Conservation (phyloP, 2,329 filamentous ascomycete species). For the Tolypocladium capitatum region DNA sequence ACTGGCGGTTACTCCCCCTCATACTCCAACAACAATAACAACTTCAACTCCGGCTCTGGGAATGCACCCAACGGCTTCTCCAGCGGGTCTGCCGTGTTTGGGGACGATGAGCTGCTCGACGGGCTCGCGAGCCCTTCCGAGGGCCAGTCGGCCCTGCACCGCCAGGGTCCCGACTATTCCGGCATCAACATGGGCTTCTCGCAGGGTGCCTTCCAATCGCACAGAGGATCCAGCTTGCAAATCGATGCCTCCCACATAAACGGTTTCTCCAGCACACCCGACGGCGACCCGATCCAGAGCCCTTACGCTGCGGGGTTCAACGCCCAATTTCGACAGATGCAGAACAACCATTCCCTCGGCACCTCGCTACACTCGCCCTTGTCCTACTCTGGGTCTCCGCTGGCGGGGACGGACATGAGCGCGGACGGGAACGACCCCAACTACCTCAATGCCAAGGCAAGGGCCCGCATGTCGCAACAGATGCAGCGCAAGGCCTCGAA, state of each 20-base stretch:
- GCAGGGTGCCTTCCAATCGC: conserved; percentile 37
- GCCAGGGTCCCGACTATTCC: conserved; percentile 42
- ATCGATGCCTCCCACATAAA: conserved; percentile 59
- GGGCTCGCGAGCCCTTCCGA: conserved; percentile 47
- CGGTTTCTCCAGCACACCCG: conserved; percentile 81
- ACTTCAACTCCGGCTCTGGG: conserved; percentile 42
- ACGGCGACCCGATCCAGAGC: conserved; percentile 83
- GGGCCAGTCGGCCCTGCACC: conserved; percentile 34
- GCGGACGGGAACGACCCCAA: conserved; percentile 36
- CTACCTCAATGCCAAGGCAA: conserved; percentile 49
- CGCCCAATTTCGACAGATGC: conserved; percentile 63
- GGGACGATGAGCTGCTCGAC: conserved; percentile 80
- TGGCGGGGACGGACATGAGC: conserved; percentile 33
- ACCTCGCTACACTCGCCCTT: conserved; percentile 31
- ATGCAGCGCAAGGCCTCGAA: conserved; percentile 64
- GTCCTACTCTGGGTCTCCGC: conserved; percentile 24
- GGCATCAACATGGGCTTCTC: conserved; percentile 45
- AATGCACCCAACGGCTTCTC: conserved; percentile 61
- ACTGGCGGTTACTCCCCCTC: conserved; percentile 43
- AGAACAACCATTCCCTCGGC: conserved; percentile 42
- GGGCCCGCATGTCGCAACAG: conserved; percentile 44
- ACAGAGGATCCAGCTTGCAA: conserved; percentile 44
- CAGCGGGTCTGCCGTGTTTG: conserved; percentile 64
- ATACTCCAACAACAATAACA: conserved; percentile 34
- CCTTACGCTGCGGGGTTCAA: conserved; percentile 73